These are phyloP conservation scores for Colletotrichum gloeosporioides DNA, from an alignment of 2,329 filamentous ascomycete species.

Conservation along the genomic window DNA sequence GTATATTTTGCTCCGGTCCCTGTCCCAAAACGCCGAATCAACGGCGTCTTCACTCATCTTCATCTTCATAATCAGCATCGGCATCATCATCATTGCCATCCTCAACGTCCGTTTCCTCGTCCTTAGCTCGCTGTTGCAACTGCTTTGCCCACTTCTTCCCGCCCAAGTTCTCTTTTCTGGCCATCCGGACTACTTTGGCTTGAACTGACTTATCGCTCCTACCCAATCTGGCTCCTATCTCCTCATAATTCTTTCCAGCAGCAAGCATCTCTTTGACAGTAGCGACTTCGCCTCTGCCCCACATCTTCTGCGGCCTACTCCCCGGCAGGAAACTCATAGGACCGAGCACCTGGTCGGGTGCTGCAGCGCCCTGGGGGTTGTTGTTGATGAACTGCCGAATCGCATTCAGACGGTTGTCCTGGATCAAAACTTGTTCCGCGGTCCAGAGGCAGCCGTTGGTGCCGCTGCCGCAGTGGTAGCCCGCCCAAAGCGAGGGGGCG, in stretches of 20 bases:
- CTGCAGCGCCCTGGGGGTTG: not conserved
- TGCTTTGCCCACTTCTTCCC: not conserved
- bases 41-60: not conserved
- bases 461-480: not conserved
- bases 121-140: not conserved
- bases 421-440: not conserved
- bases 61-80: not conserved
- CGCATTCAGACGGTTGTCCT: not conserved
- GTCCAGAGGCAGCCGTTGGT: not conserved
- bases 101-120: not conserved
- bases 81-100: not conserved
- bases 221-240: not conserved
- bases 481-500: slow-evolving; percentile 1
- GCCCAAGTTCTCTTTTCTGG: not conserved
- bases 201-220: not conserved
- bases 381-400: not conserved
- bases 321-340: not conserved
- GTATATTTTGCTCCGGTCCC: rapidly evolving
- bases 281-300: not conserved
- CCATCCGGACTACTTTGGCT: not conserved
- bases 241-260: not conserved
- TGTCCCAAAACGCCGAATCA: not conserved
- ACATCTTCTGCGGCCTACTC: not conserved
- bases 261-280: not conserved
- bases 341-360: not conserved